Evolutionary conservation across 352 stramenopile genomes (phyloP), one percentile per base, ranked within the genome.

Genomic region (Phytophthora tubulina): DNA sequence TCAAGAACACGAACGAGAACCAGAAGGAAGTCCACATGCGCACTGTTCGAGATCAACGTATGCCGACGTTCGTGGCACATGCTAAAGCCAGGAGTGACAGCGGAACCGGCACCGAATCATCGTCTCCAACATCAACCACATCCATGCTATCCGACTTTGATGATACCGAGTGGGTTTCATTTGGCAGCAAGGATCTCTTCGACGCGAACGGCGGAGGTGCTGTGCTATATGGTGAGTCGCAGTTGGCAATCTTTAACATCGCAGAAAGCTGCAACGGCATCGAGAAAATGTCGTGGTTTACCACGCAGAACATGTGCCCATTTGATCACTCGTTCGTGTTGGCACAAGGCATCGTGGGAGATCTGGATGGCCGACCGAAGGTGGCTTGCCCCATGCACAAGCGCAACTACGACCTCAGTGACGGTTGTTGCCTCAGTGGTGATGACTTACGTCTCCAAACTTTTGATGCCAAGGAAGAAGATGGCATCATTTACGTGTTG

Each of bases 281-380:
- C 73, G 85, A 81, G 44, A 79, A 81, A 21, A 78, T 89, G 30
- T 89, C 92, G 72, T 97, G 90, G 91, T 97, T 94, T 66, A 92
- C 88, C 61, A 97, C 92, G 51, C 94, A 98, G 78, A 98, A 98
- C 70, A 96, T 98, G 88, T 98, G 92, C 64, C 92, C 93, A 6
- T 88, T 97, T 79, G 96, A 98, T 53, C 85, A 97, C 75, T 89
- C 94, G 10, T 97, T 98, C 75, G 92, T 98, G n/a, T 72, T 98
- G 38, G 94, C 92, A 5, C 90, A 97, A 72, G 94, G 94, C 45
- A 95, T 98, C 63, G 83, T 97, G 30, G 92, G 92, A 14, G 91
- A 96, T 65, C 82, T 79, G 14, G 78, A 84, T 52, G 89, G 88
- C 13, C 70, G 78, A 31, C 78, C 90, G 30, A 98, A 98, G 79